A percentile compares a stretch with the other conserved stretches of the same genome.
Conservation (phyloP, 2,329 filamentous ascomycete species). For the Magnaporthales sp. region DNA sequence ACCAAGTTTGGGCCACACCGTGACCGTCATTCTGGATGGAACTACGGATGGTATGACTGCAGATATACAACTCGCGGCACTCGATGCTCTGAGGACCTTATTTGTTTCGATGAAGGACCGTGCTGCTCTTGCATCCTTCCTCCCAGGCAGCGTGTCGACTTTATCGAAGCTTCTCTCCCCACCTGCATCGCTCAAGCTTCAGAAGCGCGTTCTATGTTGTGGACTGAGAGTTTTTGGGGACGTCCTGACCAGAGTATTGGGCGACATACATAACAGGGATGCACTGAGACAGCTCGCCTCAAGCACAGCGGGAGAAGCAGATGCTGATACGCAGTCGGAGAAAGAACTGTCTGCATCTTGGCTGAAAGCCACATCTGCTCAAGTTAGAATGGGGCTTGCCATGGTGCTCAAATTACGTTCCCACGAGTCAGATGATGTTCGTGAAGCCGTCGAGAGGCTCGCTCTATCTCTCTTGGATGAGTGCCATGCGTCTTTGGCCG, state of each 20-base stretch:
- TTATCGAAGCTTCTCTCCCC: constrained; percentile 68
- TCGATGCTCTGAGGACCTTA: constrained; percentile 54
- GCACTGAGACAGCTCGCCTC: constrained; percentile 24
- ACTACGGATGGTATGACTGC: constrained; percentile 55
- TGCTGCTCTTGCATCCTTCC: constrained; percentile 71
- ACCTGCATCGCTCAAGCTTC: constrained; percentile 46
- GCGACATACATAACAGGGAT: constrained; percentile 45
- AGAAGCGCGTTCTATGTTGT: constrained; percentile 53
- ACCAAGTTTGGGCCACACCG: constrained; percentile 71
- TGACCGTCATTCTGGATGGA: constrained; percentile 72
- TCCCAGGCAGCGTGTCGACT: constrained; percentile 80
- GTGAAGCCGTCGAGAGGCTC: constrained; percentile 55
- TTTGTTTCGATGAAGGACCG: constrained; percentile 58
- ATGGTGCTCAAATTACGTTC: constrained; percentile 68
- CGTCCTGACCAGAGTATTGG: constrained; percentile 45
- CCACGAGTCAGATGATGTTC: constrained; percentile 62
- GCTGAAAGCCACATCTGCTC: constrained; percentile 70
- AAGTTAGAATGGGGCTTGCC: constrained; percentile 75
- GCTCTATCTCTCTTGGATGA: constrained; percentile 71
- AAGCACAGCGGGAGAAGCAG: constrained; percentile 15
- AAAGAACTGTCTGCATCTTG: constrained; percentile 47
- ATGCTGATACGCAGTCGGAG: constrained; percentile 15
- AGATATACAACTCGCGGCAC: constrained; percentile 63
- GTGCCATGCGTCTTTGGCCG: constrained; percentile 63
- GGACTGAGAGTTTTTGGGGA: constrained; percentile 50